Evolutionary conservation across 768 basidiomycete species (phyloP).

Genomic region (Leccinum disarticulatum): DNA sequence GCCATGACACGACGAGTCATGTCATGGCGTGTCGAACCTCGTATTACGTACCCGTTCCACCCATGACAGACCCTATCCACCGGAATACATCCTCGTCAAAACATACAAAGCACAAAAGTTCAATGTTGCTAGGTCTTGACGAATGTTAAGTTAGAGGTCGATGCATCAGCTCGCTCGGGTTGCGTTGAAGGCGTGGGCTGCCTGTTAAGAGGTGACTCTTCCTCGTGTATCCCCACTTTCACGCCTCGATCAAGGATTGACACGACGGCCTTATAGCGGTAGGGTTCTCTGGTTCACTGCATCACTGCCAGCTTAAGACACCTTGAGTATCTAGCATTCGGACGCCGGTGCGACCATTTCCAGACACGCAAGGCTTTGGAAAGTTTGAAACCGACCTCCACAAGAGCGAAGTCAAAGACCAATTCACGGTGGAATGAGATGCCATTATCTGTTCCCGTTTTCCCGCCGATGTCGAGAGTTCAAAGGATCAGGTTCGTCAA

Average conservation of each 20-base stretch:
- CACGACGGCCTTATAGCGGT: conserved; percentile 32
- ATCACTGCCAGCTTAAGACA: neutral
- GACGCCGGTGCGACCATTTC: conserved; percentile 45
- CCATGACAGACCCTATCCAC: no score
- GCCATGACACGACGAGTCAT: no score
- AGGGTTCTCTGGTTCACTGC: conserved; percentile 1
- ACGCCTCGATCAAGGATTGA: conserved; percentile 17
- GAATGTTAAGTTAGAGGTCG: neutral
- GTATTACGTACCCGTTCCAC: no score
- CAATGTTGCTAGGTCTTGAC: no score
- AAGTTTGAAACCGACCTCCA: conserved; percentile 43
- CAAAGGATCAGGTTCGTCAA: conserved; percentile 8
- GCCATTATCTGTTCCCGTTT: conserved; percentile 40
- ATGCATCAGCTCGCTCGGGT: conserved; percentile 14
- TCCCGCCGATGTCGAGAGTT: conserved; percentile 37
- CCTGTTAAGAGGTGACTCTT: conserved; percentile 24
- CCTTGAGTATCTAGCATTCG: conserved; percentile 36
- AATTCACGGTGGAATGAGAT: conserved; percentile 2
- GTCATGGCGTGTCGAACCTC: no score
- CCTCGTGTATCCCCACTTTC: conserved; percentile 19
- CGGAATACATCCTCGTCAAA: no score
- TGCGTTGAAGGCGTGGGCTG: conserved; percentile 47
- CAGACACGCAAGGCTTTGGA: conserved; percentile 47
- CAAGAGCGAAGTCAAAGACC: conserved; percentile 32
- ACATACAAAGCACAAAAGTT: no score